Conservation (phyloP, 1,284 basidiomycete species). For the Ganoderma leucocontextum region DNA sequence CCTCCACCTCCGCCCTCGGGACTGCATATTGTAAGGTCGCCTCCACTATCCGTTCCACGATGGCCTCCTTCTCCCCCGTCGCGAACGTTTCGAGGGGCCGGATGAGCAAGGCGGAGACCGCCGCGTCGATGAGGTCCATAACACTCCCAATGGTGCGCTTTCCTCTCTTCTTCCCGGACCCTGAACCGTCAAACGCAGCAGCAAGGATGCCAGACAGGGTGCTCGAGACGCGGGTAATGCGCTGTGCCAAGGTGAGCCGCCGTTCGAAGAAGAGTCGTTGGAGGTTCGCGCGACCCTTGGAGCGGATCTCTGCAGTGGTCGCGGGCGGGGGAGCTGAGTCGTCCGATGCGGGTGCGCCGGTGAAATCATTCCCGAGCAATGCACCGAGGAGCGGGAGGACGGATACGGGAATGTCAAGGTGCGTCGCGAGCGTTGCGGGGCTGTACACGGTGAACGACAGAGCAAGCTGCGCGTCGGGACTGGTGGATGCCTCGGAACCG, state of each 20-base stretch:
- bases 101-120: conserved; percentile 64
- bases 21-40: conserved; percentile 81
- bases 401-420: conserved; percentile 61
- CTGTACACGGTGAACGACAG: conserved; percentile 68
- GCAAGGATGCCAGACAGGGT: conserved; percentile 63
- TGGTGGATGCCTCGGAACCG: not conserved
- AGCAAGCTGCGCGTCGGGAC: conserved; percentile 43
- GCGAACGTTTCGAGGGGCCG: conserved; percentile 57
- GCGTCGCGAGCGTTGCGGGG: conserved; percentile 59
- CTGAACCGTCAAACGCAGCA: conserved; percentile 40
- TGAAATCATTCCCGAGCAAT: conserved; percentile 87
- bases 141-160: conserved; percentile 68
- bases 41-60: conserved; percentile 75
- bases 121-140: conserved; percentile 77
- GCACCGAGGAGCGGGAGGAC: conserved; percentile 88
- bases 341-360: conserved; percentile 47
- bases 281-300: conserved; percentile 49
- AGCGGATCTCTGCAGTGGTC: conserved; percentile 29
- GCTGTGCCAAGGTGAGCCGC: conserved; percentile 59
- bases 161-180: conserved; percentile 50
- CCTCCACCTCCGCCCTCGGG: conserved; percentile 54
- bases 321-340: conserved; percentile 39
- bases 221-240: conserved; percentile 64
- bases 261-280: conserved; percentile 75
- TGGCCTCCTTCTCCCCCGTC: conserved; percentile 66